These are phyloP conservation scores for Leishmania tarentolae DNA, from an alignment of 208 protist genomes.

Conservation along the genomic window DNA sequence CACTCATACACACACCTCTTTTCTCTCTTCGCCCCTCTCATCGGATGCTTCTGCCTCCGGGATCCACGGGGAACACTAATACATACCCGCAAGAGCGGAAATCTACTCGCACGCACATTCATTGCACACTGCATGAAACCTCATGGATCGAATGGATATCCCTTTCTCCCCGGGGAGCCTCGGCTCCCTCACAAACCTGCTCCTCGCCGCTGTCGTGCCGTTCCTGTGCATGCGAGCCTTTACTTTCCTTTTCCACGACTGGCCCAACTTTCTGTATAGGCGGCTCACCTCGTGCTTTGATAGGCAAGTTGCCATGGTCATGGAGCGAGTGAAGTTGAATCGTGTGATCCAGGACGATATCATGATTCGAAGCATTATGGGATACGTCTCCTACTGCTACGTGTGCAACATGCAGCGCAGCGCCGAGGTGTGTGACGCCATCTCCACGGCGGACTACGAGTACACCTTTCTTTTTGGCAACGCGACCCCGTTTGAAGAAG, in stretches of 20 bases:
- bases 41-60: background rate
- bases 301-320: slow-evolving; percentile 34
- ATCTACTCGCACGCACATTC: background rate
- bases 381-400: slow-evolving; percentile 37
- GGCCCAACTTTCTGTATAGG: slow-evolving; percentile 46
- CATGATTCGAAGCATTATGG: slow-evolving; percentile 25
- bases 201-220: slow-evolving; percentile 47
- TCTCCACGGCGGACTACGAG: slow-evolving; percentile 26
- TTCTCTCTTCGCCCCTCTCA: background rate
- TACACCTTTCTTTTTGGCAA: slow-evolving; percentile 28
- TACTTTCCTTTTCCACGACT: slow-evolving; percentile 48
- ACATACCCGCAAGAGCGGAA: background rate
- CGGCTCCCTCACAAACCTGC: slow-evolving; percentile 29
- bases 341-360: slow-evolving; percentile 29
- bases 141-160: background rate
- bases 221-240: slow-evolving; percentile 32
- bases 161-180: background rate
- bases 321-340: slow-evolving; percentile 24
- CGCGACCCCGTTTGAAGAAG: slow-evolving; percentile 18
- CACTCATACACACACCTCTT: no score
- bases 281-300: slow-evolving; percentile 21
- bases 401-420: slow-evolving; percentile 9
- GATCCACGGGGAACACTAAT: background rate
- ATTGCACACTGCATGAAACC: background rate
- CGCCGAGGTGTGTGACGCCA: slow-evolving; percentile 26